Conservation (phyloP, 768 basidiomycete genomes). For the Boletus barrowsii region DNA sequence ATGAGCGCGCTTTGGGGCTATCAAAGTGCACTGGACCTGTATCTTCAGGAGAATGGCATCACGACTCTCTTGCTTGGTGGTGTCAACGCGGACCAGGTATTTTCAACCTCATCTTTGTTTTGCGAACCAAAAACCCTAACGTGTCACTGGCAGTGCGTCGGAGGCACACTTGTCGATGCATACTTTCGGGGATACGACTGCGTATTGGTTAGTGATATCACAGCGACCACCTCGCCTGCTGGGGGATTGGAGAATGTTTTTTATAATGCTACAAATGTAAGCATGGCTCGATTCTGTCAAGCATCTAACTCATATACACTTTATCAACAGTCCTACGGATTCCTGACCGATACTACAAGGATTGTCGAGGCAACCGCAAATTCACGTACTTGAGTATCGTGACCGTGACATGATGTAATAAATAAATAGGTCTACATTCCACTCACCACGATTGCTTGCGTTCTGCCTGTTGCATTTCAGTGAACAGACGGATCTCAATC, state of each 20-base stretch:
- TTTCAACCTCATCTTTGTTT: too few relatives aligned
- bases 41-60: conserved; percentile 60
- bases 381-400: not conserved
- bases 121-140: too few relatives aligned
- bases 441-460: not conserved
- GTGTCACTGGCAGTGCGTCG: too few relatives aligned
- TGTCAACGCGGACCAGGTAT: too few relatives aligned
- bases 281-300: conserved; percentile 15
- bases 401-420: not conserved
- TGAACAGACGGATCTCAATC: not conserved
- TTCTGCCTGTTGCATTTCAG: conserved; percentile 4
- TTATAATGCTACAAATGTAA: conserved; percentile 54
- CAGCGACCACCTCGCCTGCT: conserved; percentile 60
- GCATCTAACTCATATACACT: not conserved
- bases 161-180: conserved; percentile 43
- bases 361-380: conserved; percentile 22
- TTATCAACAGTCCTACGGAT: conserved; percentile 45
- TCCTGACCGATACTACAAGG: conserved; percentile 39
- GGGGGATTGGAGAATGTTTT: conserved; percentile 56
- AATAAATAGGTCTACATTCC: not conserved
- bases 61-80: conserved; percentile 43
- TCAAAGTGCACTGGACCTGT: conserved; percentile 44
- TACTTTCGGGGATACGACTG: conserved; percentile 51
- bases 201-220: conserved; percentile 47
- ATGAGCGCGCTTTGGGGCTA: too few relatives aligned